These are phyloP conservation scores for Ganoderma sinense DNA, from an alignment of 1,284 basidiomycete genomes.

Conservation along the genomic window DNA sequence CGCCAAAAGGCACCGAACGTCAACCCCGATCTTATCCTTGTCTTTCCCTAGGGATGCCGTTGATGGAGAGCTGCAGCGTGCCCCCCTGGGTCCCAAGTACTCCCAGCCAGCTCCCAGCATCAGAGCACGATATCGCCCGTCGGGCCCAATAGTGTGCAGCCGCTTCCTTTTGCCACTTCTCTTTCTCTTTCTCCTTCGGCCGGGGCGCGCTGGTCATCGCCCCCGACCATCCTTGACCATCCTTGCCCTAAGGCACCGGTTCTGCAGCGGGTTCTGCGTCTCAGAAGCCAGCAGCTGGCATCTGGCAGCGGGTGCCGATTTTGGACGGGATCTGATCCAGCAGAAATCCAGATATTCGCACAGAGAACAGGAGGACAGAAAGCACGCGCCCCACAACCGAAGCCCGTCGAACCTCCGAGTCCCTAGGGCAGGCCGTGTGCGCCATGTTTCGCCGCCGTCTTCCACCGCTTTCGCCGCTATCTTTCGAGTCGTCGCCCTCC, in stretches of 20 bases:
- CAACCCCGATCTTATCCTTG: conserved; percentile 1
- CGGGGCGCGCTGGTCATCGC: background rate
- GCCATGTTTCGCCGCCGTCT: background rate
- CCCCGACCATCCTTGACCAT: background rate
- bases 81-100: background rate
- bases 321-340: background rate
- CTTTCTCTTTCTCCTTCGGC: background rate
- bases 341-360: background rate
- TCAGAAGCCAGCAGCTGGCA: too few relatives aligned
- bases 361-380: background rate
- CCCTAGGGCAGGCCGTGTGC: background rate
- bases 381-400: background rate
- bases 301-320: background rate
- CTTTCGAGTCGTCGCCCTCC: background rate
- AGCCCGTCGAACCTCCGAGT: background rate
- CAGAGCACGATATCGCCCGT: background rate
- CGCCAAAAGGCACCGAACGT: conserved; percentile 2
- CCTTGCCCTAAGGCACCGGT: background rate
- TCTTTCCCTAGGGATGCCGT: background rate
- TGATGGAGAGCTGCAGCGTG: background rate
- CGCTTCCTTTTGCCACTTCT: background rate
- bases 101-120: background rate
- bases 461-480: background rate
- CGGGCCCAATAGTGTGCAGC: background rate
- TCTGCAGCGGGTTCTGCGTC: background rate